phyloP scores from a whole-genome alignment of 1,139 yeast genomes.

The Scheffersomyces illinoinensis region DNA sequence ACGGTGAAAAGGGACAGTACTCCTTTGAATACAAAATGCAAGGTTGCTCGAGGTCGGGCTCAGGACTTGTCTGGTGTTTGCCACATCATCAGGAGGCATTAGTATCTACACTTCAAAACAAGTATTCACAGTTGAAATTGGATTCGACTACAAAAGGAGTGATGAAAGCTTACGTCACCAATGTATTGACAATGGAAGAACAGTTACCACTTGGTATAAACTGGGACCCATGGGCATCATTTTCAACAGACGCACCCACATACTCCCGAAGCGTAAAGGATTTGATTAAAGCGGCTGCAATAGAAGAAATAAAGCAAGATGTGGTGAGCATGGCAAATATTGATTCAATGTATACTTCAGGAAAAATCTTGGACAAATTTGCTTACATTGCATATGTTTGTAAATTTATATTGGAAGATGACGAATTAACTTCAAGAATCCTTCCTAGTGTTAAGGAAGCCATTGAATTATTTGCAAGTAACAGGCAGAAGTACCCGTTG shows the following conservation, averaged over 20 bases:
- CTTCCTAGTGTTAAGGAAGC: conserved; percentile 59
- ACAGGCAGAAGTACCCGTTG: conserved; percentile 61
- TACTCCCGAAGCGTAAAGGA: conserved; percentile 41
- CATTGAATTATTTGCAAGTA: conserved; percentile 56
- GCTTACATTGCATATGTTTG: conserved; percentile 70
- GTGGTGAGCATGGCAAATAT: conserved; percentile 59
- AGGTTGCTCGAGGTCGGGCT: conserved; percentile 32
- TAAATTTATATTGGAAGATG: conserved; percentile 55
- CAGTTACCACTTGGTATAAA: conserved; percentile 51
- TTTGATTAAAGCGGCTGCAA: conserved; percentile 50
- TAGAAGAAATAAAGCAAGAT: conserved; percentile 53
- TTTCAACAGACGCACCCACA: conserved; percentile 23
- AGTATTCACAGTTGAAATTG: conserved; percentile 39
- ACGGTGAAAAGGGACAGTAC: conserved; percentile 29
- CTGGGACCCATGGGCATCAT: conserved; percentile 62
- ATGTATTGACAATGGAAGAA: conserved; percentile 48
- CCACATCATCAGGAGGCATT: conserved; percentile 69
- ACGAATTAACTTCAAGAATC: conserved; percentile 39
- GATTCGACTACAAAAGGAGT: conserved; percentile 72
- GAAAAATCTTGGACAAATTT: conserved; percentile 72
- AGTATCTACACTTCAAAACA: conserved; percentile 13
- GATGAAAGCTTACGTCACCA: conserved; percentile 60
- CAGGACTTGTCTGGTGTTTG: conserved; percentile 50
- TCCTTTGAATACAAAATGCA: conserved; percentile 27
- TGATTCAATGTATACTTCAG: conserved; percentile 75